Evolutionary conservation across 352 stramenopile genomes (phyloP).

Genomic region (Elongisporangium senticosum): DNA sequence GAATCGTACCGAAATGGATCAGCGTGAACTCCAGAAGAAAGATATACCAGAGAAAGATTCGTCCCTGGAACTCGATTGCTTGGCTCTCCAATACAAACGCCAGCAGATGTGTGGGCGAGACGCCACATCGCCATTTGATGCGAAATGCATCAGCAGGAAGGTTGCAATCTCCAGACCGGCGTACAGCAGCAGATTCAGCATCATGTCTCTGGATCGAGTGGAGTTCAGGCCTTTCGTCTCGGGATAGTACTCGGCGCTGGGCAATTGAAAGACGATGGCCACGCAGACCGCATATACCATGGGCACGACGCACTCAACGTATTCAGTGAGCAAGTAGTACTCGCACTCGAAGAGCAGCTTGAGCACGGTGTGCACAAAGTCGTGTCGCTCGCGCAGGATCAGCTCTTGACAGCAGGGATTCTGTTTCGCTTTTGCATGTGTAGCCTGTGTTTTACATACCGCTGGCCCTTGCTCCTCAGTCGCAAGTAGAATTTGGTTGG

Average conservation of each 20-base stretch:
- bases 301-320: constrained; percentile 20
- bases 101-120: constrained; percentile 16
- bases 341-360: constrained; percentile 21
- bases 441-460: no score
- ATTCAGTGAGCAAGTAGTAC: constrained; percentile 16
- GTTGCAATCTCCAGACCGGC: constrained; percentile 7
- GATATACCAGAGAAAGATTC: constrained; percentile 18
- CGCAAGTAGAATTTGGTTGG: no score
- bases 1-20: constrained; percentile 8
- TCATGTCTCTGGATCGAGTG: background rate
- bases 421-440: no score
- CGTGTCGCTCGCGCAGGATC: background rate
- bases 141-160: constrained; percentile 13
- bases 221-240: constrained; percentile 8
- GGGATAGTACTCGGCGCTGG: constrained; percentile 12
- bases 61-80: constrained; percentile 12
- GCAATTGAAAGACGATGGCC: constrained; percentile 10
- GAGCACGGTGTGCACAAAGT: background rate
- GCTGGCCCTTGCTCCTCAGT: no score
- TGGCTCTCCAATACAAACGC: constrained; percentile 20
- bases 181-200: constrained; percentile 11
- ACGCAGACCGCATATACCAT: constrained; percentile 15
- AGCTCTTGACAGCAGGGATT: no score
- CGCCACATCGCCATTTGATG: constrained; percentile 12
- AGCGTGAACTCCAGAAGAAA: constrained; percentile 17